These are phyloP conservation scores for Lunasporangiospora selenospora DNA, from an alignment of 192 early-diverging fungal species.

Conservation along the genomic window DNA sequence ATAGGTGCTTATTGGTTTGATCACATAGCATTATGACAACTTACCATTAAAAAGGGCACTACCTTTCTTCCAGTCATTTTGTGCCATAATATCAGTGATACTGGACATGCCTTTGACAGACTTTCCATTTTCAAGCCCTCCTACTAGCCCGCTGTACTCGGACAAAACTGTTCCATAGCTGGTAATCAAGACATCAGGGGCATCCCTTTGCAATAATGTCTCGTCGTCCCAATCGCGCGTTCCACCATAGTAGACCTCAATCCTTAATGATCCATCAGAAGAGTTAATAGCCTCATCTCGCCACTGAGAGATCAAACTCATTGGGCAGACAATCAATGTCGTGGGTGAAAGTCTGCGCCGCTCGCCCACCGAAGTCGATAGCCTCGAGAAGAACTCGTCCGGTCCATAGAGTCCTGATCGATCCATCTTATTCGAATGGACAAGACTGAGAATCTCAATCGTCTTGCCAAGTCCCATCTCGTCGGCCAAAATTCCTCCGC, in stretches of 20 bases:
- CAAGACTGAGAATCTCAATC: conserved; percentile 63
- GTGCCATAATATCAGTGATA: conserved; percentile 23
- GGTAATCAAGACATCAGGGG: conserved; percentile 57
- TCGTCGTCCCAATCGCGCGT: conserved; percentile 25
- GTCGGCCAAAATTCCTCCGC: conserved; percentile 65
- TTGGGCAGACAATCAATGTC: conserved; percentile 60
- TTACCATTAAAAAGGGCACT: conserved; percentile 43
- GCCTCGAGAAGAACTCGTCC: conserved; percentile 17
- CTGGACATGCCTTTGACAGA: not conserved
- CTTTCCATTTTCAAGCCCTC: not conserved
- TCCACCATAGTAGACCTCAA: conserved; percentile 58
- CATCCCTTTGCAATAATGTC: conserved; percentile 1
- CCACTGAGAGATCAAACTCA: conserved; percentile 62
- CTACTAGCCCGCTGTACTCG: conserved; percentile 27
- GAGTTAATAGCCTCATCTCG: conserved; percentile 55
- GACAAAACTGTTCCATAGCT: conserved; percentile 59
- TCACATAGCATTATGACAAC: not conserved
- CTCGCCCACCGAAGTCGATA: not conserved
- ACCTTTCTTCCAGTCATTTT: conserved; percentile 18
- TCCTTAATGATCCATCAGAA: conserved; percentile 42
- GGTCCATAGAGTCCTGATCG: conserved; percentile 6
- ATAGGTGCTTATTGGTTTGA: not conserved
- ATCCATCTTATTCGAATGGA: conserved; percentile 52
- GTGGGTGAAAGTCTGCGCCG: conserved; percentile 42
- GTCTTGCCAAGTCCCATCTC: conserved; percentile 69